Evolutionary conservation across 2,329 filamentous ascomycete species (phyloP).

Genomic region (Plectosphaerella sp.): DNA sequence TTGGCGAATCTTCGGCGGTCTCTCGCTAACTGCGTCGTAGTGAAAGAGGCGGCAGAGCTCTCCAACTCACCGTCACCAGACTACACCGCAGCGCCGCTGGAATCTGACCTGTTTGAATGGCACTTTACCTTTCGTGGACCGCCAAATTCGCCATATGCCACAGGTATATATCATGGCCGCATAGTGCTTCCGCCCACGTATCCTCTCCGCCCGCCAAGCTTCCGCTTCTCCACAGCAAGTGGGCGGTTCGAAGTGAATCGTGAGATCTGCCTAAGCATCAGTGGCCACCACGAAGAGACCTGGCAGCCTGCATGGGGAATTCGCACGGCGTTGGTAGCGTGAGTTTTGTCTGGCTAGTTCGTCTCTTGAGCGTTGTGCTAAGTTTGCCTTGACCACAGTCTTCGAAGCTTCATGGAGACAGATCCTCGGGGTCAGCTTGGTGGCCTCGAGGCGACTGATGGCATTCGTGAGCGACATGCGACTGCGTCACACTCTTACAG

Average conservation of each 20-base stretch:
- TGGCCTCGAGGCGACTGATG: constrained; percentile 72
- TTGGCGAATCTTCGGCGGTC: neutral
- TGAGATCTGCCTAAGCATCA: constrained; percentile 93
- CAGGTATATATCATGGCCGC: constrained; percentile 90
- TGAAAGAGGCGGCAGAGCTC: constrained; percentile 89
- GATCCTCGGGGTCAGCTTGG: constrained; percentile 85
- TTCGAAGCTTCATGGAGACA: constrained; percentile 90
- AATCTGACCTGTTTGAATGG: constrained; percentile 94
- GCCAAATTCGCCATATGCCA: constrained; percentile 71
- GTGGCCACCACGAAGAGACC: constrained; percentile 93
- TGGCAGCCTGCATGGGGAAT: constrained; percentile 99
- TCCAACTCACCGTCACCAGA: constrained; percentile 75
- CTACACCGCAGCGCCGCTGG: constrained; percentile 79
- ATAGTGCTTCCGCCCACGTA: constrained; percentile 88
- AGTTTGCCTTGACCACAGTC: constrained; percentile 24
- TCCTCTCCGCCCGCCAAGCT: constrained; percentile 87
- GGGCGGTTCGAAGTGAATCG: constrained; percentile 95
- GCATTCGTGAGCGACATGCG: constrained; percentile 66
- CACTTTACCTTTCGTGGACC: constrained; percentile 96
- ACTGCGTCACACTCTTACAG: constrained; percentile 59
- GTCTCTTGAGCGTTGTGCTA: neutral
- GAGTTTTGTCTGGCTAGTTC: constrained; percentile 10
- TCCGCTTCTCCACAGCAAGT: constrained; percentile 88
- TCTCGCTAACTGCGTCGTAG: constrained; percentile 31
- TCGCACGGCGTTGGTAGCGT: constrained; percentile 74